phyloP scores from a whole-genome alignment of 2,329 filamentous ascomycete genomes.

The Diatrype stigma region DNA sequence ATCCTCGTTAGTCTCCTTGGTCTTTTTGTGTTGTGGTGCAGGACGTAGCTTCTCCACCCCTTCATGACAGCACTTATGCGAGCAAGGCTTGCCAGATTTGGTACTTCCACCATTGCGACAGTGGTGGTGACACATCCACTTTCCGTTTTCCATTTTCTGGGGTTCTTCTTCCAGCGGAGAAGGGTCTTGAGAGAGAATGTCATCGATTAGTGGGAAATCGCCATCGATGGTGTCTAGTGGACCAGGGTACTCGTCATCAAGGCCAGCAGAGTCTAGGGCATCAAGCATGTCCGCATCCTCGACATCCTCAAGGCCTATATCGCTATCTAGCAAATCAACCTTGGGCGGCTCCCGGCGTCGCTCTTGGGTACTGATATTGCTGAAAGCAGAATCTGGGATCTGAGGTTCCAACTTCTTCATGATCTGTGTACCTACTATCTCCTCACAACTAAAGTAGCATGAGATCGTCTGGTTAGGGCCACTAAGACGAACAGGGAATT shows the following conservation, averaged over 20 bases:
- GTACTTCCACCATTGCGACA: slow-evolving; percentile 44
- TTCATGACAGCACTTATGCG: slow-evolving; percentile 68
- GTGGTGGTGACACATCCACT: slow-evolving; percentile 68
- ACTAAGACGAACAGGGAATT: slow-evolving; percentile 54
- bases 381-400: slow-evolving; percentile 31
- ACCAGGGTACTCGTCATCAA: slow-evolving; percentile 9
- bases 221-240: slow-evolving; percentile 29
- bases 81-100: slow-evolving; percentile 48
- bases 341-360: not conserved
- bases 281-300: slow-evolving; percentile 39
- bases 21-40: slow-evolving; percentile 31
- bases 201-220: slow-evolving; percentile 49
- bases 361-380: slow-evolving; percentile 1
- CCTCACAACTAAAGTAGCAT: slow-evolving; percentile 77
- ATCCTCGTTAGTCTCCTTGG: slow-evolving; percentile 18
- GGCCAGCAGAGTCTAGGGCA: slow-evolving; percentile 21
- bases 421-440: slow-evolving; percentile 63
- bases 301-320: slow-evolving; percentile 30
- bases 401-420: slow-evolving; percentile 19
- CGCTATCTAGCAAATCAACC: slow-evolving; percentile 5
- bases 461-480: slow-evolving; percentile 54
- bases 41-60: slow-evolving; percentile 61
- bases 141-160: slow-evolving; percentile 60
- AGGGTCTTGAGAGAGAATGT: slow-evolving; percentile 32
- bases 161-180: slow-evolving; percentile 29